Base-by-base conservation (phyloP, 2,329 filamentous ascomycete genomes). In the Phialophora tarda region DNA sequence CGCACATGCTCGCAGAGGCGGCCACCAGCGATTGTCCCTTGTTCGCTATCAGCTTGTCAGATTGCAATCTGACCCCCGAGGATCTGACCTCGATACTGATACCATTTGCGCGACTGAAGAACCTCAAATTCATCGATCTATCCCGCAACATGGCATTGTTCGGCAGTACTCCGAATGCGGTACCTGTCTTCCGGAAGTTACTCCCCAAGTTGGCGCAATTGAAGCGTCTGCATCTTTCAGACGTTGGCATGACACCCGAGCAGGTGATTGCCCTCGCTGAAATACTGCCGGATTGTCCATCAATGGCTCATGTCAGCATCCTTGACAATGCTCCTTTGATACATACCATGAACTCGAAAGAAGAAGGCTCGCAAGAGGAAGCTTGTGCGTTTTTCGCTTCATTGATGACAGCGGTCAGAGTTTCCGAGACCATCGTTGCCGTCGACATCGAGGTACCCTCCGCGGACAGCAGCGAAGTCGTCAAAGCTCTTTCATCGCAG, bases 331-430 rank as follows among this genome's bases (percentile, higher is more conserved):
- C 88, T 0, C 84, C 88, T 67, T 81, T 97, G 4, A 82, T 86
- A 24, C 85, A 85, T 55, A 84, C 97, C 26, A 89, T 92, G 4
- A 85, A 88, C 67, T 91, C 92, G 0, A 90, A 84, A 59, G 91
- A 91, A 5, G 92, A 95, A 73, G 88, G 88, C 64, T 85, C 84
- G 1, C 92, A 97, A 77, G 94, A 98, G 78, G 94, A 98, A 78
- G 94, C 95, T 0, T 97, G 92, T 73, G 95, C 95, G 0, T 80
- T 98, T 6, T 98, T 96, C 76, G 93, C 95, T 0, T 97, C 93
- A 1, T 84, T 98, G 23, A 89, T 97, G 80, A 91, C 93, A 4
- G 94, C 94, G 0, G 90, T 92, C 0, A 88, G 93, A 61, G 86
- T 97, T 0, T 97, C 93, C 1, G 86, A 87, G 59, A 91, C 90